Percentiles rank a stretch among this genome's conserved stretches.
These are phyloP conservation scores for Solanum hybrid DNA, from an alignment of 305 asterid species.

Conservation along the genomic window DNA sequence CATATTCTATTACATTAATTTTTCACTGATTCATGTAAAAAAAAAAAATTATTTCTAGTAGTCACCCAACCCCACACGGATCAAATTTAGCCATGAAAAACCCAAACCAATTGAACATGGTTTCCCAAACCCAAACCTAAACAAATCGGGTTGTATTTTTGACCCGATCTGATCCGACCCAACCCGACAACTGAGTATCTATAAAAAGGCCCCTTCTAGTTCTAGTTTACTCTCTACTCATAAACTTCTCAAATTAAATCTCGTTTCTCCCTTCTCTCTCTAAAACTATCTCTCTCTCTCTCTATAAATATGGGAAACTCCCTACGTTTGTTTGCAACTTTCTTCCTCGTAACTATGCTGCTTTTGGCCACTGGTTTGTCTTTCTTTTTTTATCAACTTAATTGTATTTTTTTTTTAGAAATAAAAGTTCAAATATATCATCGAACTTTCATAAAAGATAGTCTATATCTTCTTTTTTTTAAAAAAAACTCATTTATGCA, in stretches of 20 bases:
- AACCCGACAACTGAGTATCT: background rate
- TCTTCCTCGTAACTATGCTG: constrained; percentile 6
- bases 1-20: too few species aligned
- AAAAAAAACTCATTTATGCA: too few species aligned
- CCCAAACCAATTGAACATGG: background rate
- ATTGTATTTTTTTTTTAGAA: background rate
- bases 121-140: background rate
- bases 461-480: too few species aligned
- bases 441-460: background rate
- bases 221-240: background rate
- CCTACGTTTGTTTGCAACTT: constrained; percentile 7
- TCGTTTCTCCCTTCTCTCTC: background rate
- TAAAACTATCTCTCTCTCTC: background rate
- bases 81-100: background rate
- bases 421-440: too few species aligned
- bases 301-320: constrained; percentile 2
- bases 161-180: background rate
- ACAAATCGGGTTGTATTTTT: background rate
- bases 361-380: constrained; percentile 9
- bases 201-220: background rate
- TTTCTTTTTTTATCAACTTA: background rate
- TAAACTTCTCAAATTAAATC: background rate
- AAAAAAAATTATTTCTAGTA: too few species aligned
- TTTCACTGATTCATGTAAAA: background rate
- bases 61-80: background rate